A percentile compares a stretch with the other conserved stretches of the same genome.
Conservation (phyloP, 148 eudicot genomes). For the Simmondsia chinensis region DNA sequence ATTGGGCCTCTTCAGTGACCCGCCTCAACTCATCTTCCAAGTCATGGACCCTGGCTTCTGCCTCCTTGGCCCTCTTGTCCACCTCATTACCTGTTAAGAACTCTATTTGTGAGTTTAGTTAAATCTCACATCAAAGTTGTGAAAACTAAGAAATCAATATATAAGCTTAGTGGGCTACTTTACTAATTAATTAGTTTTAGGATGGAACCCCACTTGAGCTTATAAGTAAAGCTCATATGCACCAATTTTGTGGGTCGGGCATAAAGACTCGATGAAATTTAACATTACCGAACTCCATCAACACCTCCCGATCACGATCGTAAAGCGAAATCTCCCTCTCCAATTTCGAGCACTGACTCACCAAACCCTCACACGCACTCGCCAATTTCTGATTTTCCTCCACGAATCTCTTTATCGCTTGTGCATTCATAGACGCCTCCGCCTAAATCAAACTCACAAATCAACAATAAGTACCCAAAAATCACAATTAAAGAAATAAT, state of each 20-base stretch:
- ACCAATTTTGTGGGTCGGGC: no score
- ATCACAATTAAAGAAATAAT: background rate
- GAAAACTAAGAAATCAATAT: no score
- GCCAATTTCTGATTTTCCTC: constrained; percentile 88
- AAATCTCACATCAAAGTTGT: no score
- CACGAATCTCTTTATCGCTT: constrained; percentile 75
- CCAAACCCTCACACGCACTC: constrained; percentile 50
- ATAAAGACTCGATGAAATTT: no score
- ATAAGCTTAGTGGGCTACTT: no score
- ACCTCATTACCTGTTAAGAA: no score
- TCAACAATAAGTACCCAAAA: background rate
- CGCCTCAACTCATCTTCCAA: constrained; percentile 52
- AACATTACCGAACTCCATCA: constrained; percentile 95
- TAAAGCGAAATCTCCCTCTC: constrained; percentile 80
- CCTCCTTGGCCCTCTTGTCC: constrained; percentile 73
- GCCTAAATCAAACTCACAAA: constrained; percentile 30
- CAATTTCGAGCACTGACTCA: constrained; percentile 48
- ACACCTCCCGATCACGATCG: constrained; percentile 73
- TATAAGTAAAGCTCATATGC: no score
- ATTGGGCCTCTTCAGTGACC: constrained; percentile 33
- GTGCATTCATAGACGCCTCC: constrained; percentile 80
- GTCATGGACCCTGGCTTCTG: constrained; percentile 42
- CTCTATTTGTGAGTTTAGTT: no score
- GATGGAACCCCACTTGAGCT: no score
- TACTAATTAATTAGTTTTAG: no score